Conservation (phyloP, 2,329 filamentous ascomycete species). For the Pseudogymnoascus sp. region DNA sequence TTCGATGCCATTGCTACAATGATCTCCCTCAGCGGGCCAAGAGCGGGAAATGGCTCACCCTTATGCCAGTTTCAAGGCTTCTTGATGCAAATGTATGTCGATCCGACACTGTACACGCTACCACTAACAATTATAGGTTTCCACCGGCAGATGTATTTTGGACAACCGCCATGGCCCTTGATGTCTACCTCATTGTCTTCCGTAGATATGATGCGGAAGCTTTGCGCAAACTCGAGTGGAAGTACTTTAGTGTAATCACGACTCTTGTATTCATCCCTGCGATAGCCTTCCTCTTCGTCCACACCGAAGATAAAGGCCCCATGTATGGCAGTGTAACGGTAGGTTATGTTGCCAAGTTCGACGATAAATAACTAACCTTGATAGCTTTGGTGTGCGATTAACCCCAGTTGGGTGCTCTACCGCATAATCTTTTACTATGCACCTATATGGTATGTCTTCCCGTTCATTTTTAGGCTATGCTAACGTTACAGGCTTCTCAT, state of each 20-base stretch:
- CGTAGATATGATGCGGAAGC: conserved; percentile 60
- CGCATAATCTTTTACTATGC: conserved; percentile 68
- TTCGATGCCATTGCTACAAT: conserved; percentile 39
- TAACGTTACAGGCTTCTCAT: conserved; percentile 48
- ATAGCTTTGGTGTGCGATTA: conserved; percentile 69
- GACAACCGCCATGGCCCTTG: conserved; percentile 72
- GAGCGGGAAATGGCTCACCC: conserved; percentile 22
- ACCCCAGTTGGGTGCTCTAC: conserved; percentile 57
- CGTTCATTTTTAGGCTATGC: conserved; percentile 10
- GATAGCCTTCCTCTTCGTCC: conserved; percentile 58
- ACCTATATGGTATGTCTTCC: conserved; percentile 50
- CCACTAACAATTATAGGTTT: conserved; percentile 46
- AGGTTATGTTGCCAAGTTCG: conserved; percentile 11
- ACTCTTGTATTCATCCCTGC: conserved; percentile 62
- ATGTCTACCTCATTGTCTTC: conserved; percentile 77
- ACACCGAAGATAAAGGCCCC: conserved; percentile 34
- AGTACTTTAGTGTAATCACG: conserved; percentile 61
- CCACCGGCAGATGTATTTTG: conserved; percentile 65
- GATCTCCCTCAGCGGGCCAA: conserved; percentile 32
- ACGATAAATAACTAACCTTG: background rate
- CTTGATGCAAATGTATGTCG: conserved; percentile 68
- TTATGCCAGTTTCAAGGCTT: conserved; percentile 64
- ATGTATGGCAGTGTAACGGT: conserved; percentile 62
- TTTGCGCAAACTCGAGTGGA: conserved; percentile 60
- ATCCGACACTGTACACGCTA: background rate